Evolutionary conservation across 257 asterid genomes (phyloP), one percentile per base, ranked within the genome.

Genomic region (Solanum infundibuliforme): DNA sequence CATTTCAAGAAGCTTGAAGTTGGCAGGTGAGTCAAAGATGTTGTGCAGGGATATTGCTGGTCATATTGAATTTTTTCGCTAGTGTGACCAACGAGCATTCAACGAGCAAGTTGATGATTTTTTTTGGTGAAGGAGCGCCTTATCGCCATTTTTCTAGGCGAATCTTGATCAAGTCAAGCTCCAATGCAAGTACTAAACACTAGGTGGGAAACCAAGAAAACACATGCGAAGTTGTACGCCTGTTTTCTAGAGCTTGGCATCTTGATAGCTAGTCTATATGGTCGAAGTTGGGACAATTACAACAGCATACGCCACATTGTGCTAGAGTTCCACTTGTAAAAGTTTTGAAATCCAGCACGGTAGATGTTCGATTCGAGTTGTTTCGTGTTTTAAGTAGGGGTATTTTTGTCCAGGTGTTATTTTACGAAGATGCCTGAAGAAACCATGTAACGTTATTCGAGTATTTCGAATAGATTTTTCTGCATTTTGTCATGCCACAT

Each of bases 11-110:
- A 97, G 99, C 94, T 72, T 94, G 81, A 94, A 94, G 87, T 89
- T 97, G 91, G 96, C 98, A 6, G 89, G 88, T 77, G 98, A 95
- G 55, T 91, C 96, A 9, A 97, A 95, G 92, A 88, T 97, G 93
- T 90, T 92, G 75, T 95, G 98, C 91, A 93, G 94, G 93, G 99
- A 97, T 91, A 94, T 91, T 86, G 99, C 98, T 55, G 99, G 98
- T 72, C 94, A 93, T 74, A 90, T 95, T 58, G 98, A 96, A 74
- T 94, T 91, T 88, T 91, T 41, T 34, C 90, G 89, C 58, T 94
- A 73, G 89, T 38, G 16, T 87, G 84, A 43, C 52, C 71, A 84
- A 58, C 18, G 8, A 5, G 21, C 21, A 43, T 27, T 81, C 85
- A 46, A 46, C 86, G 3, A 21, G 0, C 69, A 18, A 48, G 29